These are phyloP conservation scores for Biancaea sappan DNA, from an alignment of 306 rosid species.

Conservation along the genomic window DNA sequence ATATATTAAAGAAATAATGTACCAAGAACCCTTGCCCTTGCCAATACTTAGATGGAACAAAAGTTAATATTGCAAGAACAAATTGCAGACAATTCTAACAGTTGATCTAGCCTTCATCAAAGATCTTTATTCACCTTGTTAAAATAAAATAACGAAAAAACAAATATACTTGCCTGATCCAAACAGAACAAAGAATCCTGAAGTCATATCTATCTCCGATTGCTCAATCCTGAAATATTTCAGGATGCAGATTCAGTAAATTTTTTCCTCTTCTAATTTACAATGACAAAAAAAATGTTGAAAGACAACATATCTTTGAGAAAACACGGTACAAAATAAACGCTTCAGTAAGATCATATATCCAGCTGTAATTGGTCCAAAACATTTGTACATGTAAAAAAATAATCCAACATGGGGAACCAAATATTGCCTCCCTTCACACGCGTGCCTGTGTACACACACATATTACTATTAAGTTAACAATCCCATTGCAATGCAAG, in stretches of 20 bases:
- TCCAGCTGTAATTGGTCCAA: constrained; percentile 26
- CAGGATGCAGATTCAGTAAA: constrained; percentile 32
- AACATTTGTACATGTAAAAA: not conserved
- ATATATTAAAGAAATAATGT: not conserved
- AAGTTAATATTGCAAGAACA: constrained; percentile 34
- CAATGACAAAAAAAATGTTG: constrained; percentile 10
- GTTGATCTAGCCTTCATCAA: not conserved
- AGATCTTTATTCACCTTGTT: not conserved
- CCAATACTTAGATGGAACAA: not conserved
- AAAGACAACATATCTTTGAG: constrained; percentile 1
- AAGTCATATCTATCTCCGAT: constrained; percentile 82
- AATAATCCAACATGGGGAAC: not conserved
- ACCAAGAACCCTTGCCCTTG: not conserved
- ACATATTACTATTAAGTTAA: not conserved
- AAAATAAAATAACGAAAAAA: not conserved
- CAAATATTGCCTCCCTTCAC: not conserved
- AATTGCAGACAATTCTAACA: not conserved
- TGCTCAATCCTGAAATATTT: constrained; percentile 73
- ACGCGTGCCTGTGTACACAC: too few species aligned
- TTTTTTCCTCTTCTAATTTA: constrained; percentile 1
- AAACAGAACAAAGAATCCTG: constrained; percentile 83
- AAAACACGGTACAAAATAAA: not conserved
- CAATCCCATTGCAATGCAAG: not conserved
- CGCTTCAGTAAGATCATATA: not conserved
- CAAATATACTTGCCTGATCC: constrained; percentile 73